Conservation (phyloP, 345 rosid species). For the thale cress (Arabidopsis thaliana) region DNA sequence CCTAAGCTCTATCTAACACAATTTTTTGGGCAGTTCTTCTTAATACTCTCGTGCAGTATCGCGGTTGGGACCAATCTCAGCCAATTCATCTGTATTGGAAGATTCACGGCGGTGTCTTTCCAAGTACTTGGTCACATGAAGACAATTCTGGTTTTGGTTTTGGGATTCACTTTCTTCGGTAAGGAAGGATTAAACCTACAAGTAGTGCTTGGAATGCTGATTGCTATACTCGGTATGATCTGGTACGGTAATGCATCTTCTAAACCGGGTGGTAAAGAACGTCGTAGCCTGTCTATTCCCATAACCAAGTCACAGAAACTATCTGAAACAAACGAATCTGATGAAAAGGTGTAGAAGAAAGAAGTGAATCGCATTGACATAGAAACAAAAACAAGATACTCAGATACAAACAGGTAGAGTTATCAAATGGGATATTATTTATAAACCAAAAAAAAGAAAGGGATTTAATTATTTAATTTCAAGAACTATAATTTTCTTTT, state of each 20-base stretch:
- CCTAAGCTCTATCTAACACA: slow-evolving; percentile 5
- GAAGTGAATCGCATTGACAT: slow-evolving; percentile 32
- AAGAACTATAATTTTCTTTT: slow-evolving; percentile 21
- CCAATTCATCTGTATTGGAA: slow-evolving; percentile 97
- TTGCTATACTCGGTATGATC: slow-evolving; percentile 88
- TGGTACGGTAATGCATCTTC: slow-evolving; percentile 98
- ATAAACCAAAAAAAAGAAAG: slow-evolving; percentile 23
- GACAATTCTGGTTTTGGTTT: slow-evolving; percentile 83
- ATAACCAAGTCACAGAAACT: slow-evolving; percentile 63
- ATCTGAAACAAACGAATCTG: slow-evolving; percentile 58
- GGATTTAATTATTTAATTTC: slow-evolving; percentile 32
- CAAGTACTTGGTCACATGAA: slow-evolving; percentile 99
- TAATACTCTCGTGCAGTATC: slow-evolving; percentile 80
- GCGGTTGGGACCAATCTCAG: slow-evolving; percentile 98
- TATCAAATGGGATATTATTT: slow-evolving; percentile 30
- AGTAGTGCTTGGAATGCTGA: slow-evolving; percentile 83
- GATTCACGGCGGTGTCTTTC: slow-evolving; percentile 95
- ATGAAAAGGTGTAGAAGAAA: slow-evolving; percentile 66
- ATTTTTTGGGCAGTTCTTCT: slow-evolving; percentile 62
- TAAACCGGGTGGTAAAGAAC: slow-evolving; percentile 95
- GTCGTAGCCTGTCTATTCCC: slow-evolving; percentile 60
- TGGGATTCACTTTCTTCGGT: slow-evolving; percentile 92
- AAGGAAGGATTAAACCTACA: slow-evolving; percentile 92
- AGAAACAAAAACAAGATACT: slow-evolving; percentile 33
- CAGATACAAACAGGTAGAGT: slow-evolving; percentile 46